These are phyloP conservation scores for Trichocomaceae sp. DNA, from an alignment of 2,329 filamentous ascomycete species.

Conservation along the genomic window DNA sequence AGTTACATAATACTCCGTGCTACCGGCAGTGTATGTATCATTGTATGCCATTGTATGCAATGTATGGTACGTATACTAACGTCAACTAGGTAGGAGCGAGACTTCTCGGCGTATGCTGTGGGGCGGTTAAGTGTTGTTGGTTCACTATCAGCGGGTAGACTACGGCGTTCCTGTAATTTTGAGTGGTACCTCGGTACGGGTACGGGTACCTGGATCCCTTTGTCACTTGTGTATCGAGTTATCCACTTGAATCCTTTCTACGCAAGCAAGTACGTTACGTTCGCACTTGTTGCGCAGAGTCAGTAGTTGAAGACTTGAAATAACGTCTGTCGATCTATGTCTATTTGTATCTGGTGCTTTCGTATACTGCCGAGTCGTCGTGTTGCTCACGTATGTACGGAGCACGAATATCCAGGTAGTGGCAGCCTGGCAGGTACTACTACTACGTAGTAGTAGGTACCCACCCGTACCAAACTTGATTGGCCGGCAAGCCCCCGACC, in stretches of 20 bases:
- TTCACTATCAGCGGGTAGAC: not conserved
- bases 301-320: too few species aligned
- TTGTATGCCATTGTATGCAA: too few species aligned
- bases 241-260: not conserved
- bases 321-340: too few species aligned
- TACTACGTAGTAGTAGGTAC: not conserved
- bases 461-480: not conserved
- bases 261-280: too few species aligned
- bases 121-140: not conserved
- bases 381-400: too few species aligned
- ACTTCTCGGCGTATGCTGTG: not conserved
- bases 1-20: not conserved
- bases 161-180: slow-evolving; percentile 6
- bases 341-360: too few species aligned
- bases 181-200: not conserved
- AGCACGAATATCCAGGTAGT: too few species aligned
- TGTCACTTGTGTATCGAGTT: not conserved
- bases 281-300: too few species aligned
- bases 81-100: too few species aligned
- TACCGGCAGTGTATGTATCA: not conserved
- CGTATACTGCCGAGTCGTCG: too few species aligned
- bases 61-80: not conserved
- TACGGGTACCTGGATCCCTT: not conserved
- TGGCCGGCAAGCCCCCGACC: not conserved
- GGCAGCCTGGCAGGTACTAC: too few species aligned